phyloP scores from a whole-genome alignment of 2,329 filamentous ascomycete species.

The Colletotrichum phormii region DNA sequence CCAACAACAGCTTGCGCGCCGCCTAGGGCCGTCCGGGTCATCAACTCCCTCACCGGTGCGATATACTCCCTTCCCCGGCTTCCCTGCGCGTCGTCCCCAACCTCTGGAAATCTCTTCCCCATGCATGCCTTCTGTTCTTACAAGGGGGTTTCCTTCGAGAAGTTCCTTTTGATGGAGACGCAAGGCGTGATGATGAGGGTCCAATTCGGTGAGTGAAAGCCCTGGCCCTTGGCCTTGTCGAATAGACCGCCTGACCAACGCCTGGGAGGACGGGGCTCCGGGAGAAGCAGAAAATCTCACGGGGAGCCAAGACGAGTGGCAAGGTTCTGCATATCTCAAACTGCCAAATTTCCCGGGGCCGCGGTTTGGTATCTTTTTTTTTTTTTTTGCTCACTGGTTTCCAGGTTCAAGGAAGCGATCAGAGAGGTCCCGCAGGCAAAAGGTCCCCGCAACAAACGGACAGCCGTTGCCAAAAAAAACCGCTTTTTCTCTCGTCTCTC shows the following conservation, averaged over 20 bases:
- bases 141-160: neutral
- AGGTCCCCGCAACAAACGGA: neutral
- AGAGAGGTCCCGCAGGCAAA: neutral
- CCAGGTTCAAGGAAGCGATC: neutral
- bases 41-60: neutral
- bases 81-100: conserved; percentile 15
- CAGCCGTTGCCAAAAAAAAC: neutral
- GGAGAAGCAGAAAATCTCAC: neutral
- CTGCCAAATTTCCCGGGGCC: conserved; percentile 35
- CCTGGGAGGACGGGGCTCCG: neutral
- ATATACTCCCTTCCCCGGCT: neutral
- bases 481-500: neutral
- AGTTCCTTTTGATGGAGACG: neutral
- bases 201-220: conserved; percentile 5
- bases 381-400: conserved; percentile 6
- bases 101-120: conserved; percentile 3
- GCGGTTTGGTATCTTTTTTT: conserved; percentile 30
- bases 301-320: neutral
- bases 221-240: neutral
- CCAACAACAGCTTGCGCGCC: neutral
- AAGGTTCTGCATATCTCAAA: conserved; percentile 26
- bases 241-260: neutral
- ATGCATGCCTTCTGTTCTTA: neutral
- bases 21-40: neutral
- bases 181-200: neutral